Base-by-base conservation (phyloP, 352 stramenopile genomes). In the Globisporangium cystogenes region DNA sequence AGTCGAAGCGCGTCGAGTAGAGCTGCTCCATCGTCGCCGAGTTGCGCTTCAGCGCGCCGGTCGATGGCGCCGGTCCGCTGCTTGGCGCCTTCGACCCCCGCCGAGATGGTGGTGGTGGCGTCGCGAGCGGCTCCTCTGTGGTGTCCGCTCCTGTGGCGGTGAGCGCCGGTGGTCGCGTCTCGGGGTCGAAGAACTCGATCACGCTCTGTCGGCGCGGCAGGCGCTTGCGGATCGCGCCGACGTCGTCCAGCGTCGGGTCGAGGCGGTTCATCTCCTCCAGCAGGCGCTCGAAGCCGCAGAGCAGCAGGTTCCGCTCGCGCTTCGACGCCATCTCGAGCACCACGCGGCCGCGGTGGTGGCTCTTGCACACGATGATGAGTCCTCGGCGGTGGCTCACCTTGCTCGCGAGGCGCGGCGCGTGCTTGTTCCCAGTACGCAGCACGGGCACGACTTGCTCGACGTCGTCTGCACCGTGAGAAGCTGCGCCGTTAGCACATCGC, bases 1-100 rank as follows among this genome's bases (percentile, higher is more conserved):
- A 56, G 53, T 91, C 77, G 36, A 85, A 88, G 26, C 75, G 73
- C 27, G 80, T 88, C 39, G 77, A 48, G 46, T 91, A 91, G 26
- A 86, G 75, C 29, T 70, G 67, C 47, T 77, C 68, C 12, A 82
- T 60, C 21, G 56, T 35, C 36, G 60, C 62, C 12, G 62, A 53
- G 24, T 72, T 48, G 33, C 46, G n/a, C 18, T 62, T 57, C 36
- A 16, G 20, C 7, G 40, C 7, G 14, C 2, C 12, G 11, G 14
- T 39, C 33, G 33, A 12, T 18, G 33, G 14, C 11, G 33, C 12
- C 33, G 33, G 11, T 3, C 4, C 15, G 5, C 14, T 18, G n/a
- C 21, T 48, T n/a, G 37, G 12, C 11, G 20, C 11, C 16, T 23
- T 44, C 39, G 39, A 44, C 14, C 20, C 39, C n/a, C n/a, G n/a